Conservation (phyloP, 2,329 filamentous ascomycete species). For the Lecanosticta acicola region DNA sequence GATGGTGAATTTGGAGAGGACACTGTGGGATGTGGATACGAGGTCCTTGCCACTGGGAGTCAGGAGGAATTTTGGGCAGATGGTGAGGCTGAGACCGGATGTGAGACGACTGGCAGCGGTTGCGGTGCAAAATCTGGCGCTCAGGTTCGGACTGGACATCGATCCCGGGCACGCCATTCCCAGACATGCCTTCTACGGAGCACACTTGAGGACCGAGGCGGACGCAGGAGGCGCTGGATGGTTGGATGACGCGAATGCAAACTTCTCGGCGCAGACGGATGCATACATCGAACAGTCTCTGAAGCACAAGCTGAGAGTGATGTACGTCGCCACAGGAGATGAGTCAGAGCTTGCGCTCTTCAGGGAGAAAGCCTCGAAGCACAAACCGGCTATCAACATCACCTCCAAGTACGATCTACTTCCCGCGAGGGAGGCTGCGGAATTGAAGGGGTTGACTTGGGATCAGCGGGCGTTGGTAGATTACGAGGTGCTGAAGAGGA, state of each 20-base stretch:
- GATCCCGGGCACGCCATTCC: slow-evolving; percentile 27
- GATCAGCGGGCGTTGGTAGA: slow-evolving; percentile 50
- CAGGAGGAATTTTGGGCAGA: slow-evolving; percentile 27
- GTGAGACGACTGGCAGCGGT: slow-evolving; percentile 32
- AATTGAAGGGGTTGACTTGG: slow-evolving; percentile 39
- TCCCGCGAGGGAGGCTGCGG: slow-evolving; percentile 30
- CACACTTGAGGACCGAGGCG: slow-evolving; percentile 35
- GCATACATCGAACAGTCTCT: slow-evolving; percentile 36
- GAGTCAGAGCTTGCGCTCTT: slow-evolving; percentile 36
- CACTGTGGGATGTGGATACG: slow-evolving; percentile 30
- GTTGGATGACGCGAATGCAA: slow-evolving; percentile 26
- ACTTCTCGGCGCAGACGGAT: slow-evolving; percentile 35
- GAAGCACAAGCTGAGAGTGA: slow-evolving; percentile 27
- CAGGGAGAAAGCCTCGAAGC: slow-evolving; percentile 32
- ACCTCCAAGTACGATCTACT: slow-evolving; percentile 43
- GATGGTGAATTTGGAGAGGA: slow-evolving; percentile 27
- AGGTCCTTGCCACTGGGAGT: slow-evolving; percentile 21
- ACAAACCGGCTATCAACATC: slow-evolving; percentile 34
- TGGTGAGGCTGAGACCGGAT: slow-evolving; percentile 24
- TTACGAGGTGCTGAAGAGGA: slow-evolving; percentile 46
- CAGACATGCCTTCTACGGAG: slow-evolving; percentile 34
- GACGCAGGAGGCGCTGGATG: slow-evolving; percentile 34
- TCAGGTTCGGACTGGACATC: slow-evolving; percentile 24
- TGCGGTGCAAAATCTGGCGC: slow-evolving; percentile 31
- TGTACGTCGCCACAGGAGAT: slow-evolving; percentile 44